These are phyloP conservation scores for Schoenoplectus tabernaemontani DNA, from an alignment of 202 grass and related monocot species.

Conservation along the genomic window DNA sequence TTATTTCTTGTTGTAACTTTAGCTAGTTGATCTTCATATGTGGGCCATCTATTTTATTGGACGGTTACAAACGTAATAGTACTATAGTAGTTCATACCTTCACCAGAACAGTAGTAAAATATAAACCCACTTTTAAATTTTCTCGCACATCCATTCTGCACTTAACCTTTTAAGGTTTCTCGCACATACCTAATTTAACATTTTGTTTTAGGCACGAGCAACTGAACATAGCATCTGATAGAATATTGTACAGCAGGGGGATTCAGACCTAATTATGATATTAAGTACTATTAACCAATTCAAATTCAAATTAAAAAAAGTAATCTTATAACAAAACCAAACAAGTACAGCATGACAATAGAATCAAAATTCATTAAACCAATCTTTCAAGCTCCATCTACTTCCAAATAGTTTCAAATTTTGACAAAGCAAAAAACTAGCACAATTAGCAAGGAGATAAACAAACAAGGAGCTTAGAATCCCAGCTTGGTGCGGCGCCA, in stretches of 20 bases:
- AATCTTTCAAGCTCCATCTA: conserved; percentile 8
- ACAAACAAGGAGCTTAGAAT: conserved; percentile 23
- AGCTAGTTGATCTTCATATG: no score
- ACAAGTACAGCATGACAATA: not conserved
- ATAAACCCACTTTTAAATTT: no score
- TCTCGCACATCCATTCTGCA: not conserved
- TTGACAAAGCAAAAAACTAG: conserved; percentile 5
- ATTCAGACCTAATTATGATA: not conserved
- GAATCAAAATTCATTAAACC: not conserved
- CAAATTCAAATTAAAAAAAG: not conserved
- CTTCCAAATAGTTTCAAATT: not conserved
- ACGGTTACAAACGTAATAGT: no score
- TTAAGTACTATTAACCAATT: not conserved
- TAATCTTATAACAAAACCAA: not conserved
- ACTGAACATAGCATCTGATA: not conserved
- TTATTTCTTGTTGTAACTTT: no score
- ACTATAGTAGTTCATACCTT: no score
- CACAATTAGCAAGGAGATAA: not conserved
- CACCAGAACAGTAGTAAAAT: no score
- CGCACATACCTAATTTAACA: not conserved
- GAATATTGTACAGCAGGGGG: not conserved
- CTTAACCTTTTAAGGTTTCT: no score
- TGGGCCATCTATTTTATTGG: no score
- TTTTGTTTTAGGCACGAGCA: not conserved
- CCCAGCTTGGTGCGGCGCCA: conserved; percentile 44